Percentiles rank a stretch among this genome's conserved stretches.
These are phyloP conservation scores for Calonectria montana DNA, from an alignment of 2,329 filamentous ascomycete genomes.

Conservation along the genomic window DNA sequence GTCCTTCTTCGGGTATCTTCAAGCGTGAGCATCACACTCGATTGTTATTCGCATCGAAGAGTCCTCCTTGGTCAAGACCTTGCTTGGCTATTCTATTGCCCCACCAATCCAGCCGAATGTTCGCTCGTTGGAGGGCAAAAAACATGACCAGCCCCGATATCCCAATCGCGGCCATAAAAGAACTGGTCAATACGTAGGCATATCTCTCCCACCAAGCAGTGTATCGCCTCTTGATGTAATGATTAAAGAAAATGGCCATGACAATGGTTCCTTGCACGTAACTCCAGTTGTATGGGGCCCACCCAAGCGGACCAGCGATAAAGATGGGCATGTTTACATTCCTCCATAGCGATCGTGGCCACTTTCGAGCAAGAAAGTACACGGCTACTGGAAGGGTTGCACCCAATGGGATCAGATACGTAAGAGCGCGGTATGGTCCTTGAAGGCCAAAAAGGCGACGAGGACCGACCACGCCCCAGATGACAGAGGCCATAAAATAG, in stretches of 20 bases:
- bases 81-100: slow-evolving; percentile 30
- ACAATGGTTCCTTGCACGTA: slow-evolving; percentile 40
- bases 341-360: slow-evolving; percentile 34
- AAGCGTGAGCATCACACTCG: slow-evolving; percentile 34
- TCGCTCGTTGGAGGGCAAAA: slow-evolving; percentile 36
- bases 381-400: slow-evolving; percentile 31
- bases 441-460: slow-evolving; percentile 64
- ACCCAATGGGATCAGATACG: slow-evolving; percentile 34
- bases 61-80: slow-evolving; percentile 40
- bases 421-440: slow-evolving; percentile 32
- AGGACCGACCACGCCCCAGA: slow-evolving; percentile 77
- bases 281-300: slow-evolving; percentile 42
- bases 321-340: slow-evolving; percentile 40
- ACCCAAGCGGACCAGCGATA: slow-evolving; percentile 37
- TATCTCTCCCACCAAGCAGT: slow-evolving; percentile 44
- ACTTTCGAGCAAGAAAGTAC: slow-evolving; percentile 33
- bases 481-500: slow-evolving; percentile 71
- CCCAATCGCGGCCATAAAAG: slow-evolving; percentile 42
- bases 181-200: slow-evolving; percentile 43
- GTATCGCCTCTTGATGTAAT: slow-evolving; percentile 38
- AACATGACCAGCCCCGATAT: slow-evolving; percentile 42
- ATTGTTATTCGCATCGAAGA: slow-evolving; percentile 19
- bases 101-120: slow-evolving; percentile 39
- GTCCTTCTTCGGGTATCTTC: slow-evolving; percentile 31
- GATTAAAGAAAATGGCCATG: slow-evolving; percentile 42